phyloP scores from a whole-genome alignment of 441 rosid genomes.

The Euphorbia schlechtendalii region DNA sequence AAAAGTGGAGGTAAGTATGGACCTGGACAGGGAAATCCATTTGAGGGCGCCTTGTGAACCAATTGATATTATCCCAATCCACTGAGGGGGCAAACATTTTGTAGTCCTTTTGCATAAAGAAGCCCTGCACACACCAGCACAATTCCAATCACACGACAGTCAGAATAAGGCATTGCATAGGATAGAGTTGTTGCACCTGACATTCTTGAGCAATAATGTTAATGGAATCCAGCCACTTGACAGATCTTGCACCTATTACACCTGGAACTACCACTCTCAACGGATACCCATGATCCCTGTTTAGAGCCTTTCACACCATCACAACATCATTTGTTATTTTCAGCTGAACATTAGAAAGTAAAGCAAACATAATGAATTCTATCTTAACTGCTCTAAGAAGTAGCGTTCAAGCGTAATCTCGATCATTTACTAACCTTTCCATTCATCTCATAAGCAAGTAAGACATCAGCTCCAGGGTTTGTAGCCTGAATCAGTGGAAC shows the following conservation, averaged over 20 bases:
- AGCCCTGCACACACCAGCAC: slow-evolving; percentile 49
- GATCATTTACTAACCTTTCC: slow-evolving; percentile 60
- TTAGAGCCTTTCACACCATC: slow-evolving; percentile 51
- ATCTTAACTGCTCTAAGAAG: not conserved
- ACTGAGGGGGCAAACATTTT: slow-evolving; percentile 97
- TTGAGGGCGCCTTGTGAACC: slow-evolving; percentile 88
- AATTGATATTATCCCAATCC: slow-evolving; percentile 83
- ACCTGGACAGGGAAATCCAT: slow-evolving; percentile 99
- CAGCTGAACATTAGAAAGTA: slow-evolving; percentile 9
- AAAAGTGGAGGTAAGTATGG: too few species aligned
- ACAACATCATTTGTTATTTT: slow-evolving; percentile 5
- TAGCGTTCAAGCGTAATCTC: too few species aligned
- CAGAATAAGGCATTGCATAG: not conserved
- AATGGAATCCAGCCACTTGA: slow-evolving; percentile 93
- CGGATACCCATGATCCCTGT: slow-evolving; percentile 96
- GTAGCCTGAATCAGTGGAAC: slow-evolving; percentile 89
- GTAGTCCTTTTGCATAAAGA: slow-evolving; percentile 98
- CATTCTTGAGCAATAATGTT: slow-evolving; percentile 73
- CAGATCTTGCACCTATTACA: slow-evolving; percentile 97
- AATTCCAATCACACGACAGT: slow-evolving; percentile 10
- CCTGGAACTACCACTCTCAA: slow-evolving; percentile 92
- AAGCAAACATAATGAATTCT: not conserved
- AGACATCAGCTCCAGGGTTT: slow-evolving; percentile 91
- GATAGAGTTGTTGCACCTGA: slow-evolving; percentile 42
- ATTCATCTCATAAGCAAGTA: slow-evolving; percentile 98